Conservation (phyloP, 768 basidiomycete genomes). For the Chalciporus piperatus region DNA sequence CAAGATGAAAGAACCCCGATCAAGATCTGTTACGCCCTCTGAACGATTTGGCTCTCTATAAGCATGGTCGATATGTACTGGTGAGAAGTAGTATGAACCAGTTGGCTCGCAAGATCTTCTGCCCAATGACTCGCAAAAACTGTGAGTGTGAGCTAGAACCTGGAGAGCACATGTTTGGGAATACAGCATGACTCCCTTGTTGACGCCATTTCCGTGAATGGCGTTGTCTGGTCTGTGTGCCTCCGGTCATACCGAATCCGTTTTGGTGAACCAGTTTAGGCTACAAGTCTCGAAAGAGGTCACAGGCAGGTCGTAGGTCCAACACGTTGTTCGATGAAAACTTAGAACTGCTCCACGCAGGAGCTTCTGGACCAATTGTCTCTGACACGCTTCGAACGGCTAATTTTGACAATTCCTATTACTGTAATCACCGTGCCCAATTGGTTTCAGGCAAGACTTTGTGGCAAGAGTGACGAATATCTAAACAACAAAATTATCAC, state of each 20-base stretch:
- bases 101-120: neutral
- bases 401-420: constrained; percentile 16
- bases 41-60: neutral
- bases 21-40: constrained; percentile 10
- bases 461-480: neutral
- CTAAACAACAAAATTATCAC: constrained; percentile 12
- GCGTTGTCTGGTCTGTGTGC: too few relatives aligned
- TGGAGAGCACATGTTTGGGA: too few relatives aligned
- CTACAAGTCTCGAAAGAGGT: too few relatives aligned
- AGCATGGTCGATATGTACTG: neutral
- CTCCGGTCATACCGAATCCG: too few relatives aligned
- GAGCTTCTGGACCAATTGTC: too few relatives aligned
- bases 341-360: too few relatives aligned
- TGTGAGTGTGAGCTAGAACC: too few relatives aligned
- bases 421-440: constrained; percentile 8
- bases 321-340: too few relatives aligned
- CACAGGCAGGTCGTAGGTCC: too few relatives aligned
- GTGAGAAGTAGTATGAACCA: constrained; percentile 1
- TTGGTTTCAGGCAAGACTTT: neutral
- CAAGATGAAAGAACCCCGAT: neutral
- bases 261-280: too few relatives aligned
- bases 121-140: neutral
- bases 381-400: neutral
- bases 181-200: too few relatives aligned
- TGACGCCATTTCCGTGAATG: too few relatives aligned